These are phyloP conservation scores for Sphaerostilbella broomeana DNA, from an alignment of 2,329 filamentous ascomycete species.

Conservation along the genomic window DNA sequence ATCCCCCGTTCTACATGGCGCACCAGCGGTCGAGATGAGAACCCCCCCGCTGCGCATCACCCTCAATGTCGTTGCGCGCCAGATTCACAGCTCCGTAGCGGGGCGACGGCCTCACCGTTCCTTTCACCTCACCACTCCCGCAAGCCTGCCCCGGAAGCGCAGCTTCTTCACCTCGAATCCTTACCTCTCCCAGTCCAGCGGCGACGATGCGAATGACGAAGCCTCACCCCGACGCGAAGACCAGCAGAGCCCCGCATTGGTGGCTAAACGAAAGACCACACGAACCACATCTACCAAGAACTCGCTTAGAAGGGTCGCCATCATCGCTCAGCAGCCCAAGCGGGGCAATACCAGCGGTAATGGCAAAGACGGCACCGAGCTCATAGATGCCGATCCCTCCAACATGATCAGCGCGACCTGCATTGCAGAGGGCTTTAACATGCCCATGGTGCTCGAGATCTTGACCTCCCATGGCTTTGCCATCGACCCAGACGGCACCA, in stretches of 20 bases:
- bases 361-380: constrained; percentile 23
- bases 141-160: constrained; percentile 46
- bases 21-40: constrained; percentile 26
- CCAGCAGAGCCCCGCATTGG: constrained; percentile 9
- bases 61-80: constrained; percentile 24
- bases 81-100: constrained; percentile 23
- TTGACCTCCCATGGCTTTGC: constrained; percentile 53
- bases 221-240: constrained; percentile 16
- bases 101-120: constrained; percentile 25
- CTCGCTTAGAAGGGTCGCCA: constrained; percentile 76
- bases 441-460: constrained; percentile 52
- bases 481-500: constrained; percentile 55
- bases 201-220: constrained; percentile 22
- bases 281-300: constrained; percentile 52
- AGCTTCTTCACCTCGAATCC: constrained; percentile 62
- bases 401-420: constrained; percentile 53
- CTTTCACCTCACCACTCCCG: constrained; percentile 42
- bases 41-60: constrained; percentile 26
- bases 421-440: constrained; percentile 57
- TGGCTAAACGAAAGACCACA: constrained; percentile 40
- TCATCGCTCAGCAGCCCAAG: constrained; percentile 67
- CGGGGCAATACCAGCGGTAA: constrained; percentile 26
- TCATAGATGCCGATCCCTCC: constrained; percentile 29
- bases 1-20: constrained; percentile 18
- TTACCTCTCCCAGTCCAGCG: constrained; percentile 38